Base-by-base conservation (phyloP, 352 stramenopile genomes). In the Blastocystis sp. region DNA sequence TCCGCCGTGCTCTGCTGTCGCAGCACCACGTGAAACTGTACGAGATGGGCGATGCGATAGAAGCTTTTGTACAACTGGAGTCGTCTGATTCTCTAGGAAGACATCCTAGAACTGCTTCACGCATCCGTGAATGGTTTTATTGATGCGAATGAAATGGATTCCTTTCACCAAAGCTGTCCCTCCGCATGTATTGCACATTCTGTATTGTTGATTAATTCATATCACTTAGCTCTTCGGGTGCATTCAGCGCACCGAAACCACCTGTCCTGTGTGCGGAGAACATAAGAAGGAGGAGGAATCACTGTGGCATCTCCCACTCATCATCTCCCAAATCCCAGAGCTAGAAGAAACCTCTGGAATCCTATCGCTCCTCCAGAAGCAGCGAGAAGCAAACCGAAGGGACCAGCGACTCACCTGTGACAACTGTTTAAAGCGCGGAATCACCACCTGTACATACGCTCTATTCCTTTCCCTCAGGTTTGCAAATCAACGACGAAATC, bases 41-140 rank as follows among this genome's bases (percentile, higher is more conserved):
- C 3, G 67, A 78, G 36, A 78, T 78, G 67, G 67, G 67, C 4
- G 67, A 78, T 61, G 67, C 67, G n/a, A 51, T 78, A 3, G 67
- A 78, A 40, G 67, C 67, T 44, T 78, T 57, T 78, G 67, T 78
- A 42, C 6, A 38, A 18, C 49, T 61, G 6, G 7, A 61, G 32
- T 14, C n/a, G 14, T 11, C 21, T 0, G 56, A n/a, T 44, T 46
- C 14, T 61, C 16, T 61, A 78, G 67, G 67, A 78, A 61, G 67
- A 78, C 38, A 78, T 78, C 38, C 32, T 78, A 40, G 67, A 78
- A 24, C 21, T 78, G 27, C 46, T 78, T 21, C 67, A 78, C 38
- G 16, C 16, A 18, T 14, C n/a, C n/a, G n/a, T n/a, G n/a, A n/a
- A n/a, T n/a, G n/a, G n/a, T n/a, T n/a, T n/a, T n/a, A n/a, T n/a